Percentiles rank a stretch among this genome's conserved stretches.
These are phyloP conservation scores for Podila verticillata DNA, from an alignment of 192 early-diverging fungal genomes.

Conservation along the genomic window DNA sequence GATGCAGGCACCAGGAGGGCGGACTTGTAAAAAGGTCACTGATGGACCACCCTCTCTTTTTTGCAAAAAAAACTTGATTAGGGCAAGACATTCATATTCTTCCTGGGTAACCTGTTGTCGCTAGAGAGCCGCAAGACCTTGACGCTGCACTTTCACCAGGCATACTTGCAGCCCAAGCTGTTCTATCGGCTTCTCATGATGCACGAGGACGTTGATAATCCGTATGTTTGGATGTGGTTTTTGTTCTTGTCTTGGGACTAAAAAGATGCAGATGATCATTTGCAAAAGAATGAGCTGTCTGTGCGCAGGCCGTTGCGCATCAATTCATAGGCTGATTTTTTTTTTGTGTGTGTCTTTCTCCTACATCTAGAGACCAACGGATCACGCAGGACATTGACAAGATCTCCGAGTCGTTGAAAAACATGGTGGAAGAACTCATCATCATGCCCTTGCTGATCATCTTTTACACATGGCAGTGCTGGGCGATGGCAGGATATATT, in stretches of 20 bases:
- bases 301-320: not conserved
- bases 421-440: constrained; percentile 69
- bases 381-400: constrained; percentile 92
- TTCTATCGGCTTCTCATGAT: constrained; percentile 68
- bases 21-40: too few species aligned
- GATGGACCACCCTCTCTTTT: not conserved
- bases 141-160: constrained; percentile 68
- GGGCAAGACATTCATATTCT: constrained; percentile 68
- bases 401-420: constrained; percentile 69
- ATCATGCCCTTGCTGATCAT: constrained; percentile 78
- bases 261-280: not conserved
- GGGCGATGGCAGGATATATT: constrained; percentile 68
- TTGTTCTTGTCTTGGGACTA: not conserved
- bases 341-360: constrained; percentile 29
- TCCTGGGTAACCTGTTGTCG: constrained; percentile 68
- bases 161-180: constrained; percentile 66
- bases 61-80: constrained; percentile 22
- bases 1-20: not conserved
- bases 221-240: constrained; percentile 52
- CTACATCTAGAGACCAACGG: constrained; percentile 74
- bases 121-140: constrained; percentile 69
- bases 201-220: constrained; percentile 74
- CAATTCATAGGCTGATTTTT: not conserved
- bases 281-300: not conserved
- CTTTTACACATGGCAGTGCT: constrained; percentile 84